Conservation (phyloP, 192 early-diverging fungal species). For the Podila epigama region DNA sequence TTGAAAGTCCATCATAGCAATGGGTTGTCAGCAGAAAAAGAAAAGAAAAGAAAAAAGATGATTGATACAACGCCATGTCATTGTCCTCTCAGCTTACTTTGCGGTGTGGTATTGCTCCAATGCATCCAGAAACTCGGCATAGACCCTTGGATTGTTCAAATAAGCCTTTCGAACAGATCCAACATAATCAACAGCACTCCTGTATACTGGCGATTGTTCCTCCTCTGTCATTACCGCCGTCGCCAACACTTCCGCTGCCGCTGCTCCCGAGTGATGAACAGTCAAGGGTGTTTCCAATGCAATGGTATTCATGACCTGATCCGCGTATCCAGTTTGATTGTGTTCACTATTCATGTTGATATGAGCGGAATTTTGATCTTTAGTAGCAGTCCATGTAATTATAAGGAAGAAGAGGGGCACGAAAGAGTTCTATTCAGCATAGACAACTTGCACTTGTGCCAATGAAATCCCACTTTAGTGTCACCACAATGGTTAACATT, state of each 20-base stretch:
- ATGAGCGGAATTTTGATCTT: too few species aligned
- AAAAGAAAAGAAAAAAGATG: not conserved
- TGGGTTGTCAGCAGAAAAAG: not conserved
- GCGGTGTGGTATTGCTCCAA: constrained; percentile 36
- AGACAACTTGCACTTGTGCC: too few species aligned
- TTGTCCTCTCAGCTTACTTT: too few species aligned
- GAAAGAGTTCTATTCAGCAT: too few species aligned
- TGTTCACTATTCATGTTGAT: too few species aligned
- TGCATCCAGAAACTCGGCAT: constrained; percentile 28
- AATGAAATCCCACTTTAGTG: too few species aligned
- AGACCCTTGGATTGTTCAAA: constrained; percentile 32
- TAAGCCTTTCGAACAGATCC: constrained; percentile 46
- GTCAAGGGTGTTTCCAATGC: not conserved
- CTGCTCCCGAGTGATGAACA: not conserved
- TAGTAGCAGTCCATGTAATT: too few species aligned
- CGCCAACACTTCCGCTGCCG: not conserved
- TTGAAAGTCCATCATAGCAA: not conserved
- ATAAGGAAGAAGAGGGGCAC: too few species aligned
- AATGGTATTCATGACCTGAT: too few species aligned
- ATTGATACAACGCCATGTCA: too few species aligned
- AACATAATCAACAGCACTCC: constrained; percentile 38
- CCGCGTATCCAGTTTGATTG: too few species aligned
- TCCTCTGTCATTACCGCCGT: not conserved
- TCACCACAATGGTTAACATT: too few species aligned
- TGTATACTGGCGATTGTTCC: constrained; percentile 28